Conservation (phyloP, 2,329 filamentous ascomycete genomes). For the Fusarium falciforme region DNA sequence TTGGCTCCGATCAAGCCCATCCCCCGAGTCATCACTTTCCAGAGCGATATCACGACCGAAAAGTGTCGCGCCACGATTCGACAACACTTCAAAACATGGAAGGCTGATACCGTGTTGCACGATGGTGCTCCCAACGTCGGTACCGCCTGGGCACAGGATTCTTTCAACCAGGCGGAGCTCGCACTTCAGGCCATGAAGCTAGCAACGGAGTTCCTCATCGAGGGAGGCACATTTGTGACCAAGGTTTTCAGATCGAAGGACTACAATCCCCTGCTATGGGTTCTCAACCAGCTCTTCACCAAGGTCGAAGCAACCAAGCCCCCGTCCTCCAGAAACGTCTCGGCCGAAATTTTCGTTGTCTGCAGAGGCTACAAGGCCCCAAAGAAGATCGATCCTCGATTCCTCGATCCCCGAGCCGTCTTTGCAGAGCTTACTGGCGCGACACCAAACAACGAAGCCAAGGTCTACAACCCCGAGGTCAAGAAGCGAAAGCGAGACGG, state of each 20-base stretch:
- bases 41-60: slow-evolving; percentile 97
- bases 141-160: slow-evolving; percentile 98
- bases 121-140: slow-evolving; percentile 98
- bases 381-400: slow-evolving; percentile 90
- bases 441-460: slow-evolving; percentile 94
- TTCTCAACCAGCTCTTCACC: slow-evolving; percentile 94
- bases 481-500: slow-evolving; percentile 98
- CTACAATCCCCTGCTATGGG: slow-evolving; percentile 95
- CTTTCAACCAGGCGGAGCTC: slow-evolving; percentile 96
- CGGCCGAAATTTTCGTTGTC: slow-evolving; percentile 98
- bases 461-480: slow-evolving; percentile 96
- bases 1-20: slow-evolving; percentile 96
- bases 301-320: slow-evolving; percentile 98
- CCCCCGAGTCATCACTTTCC: slow-evolving; percentile 92
- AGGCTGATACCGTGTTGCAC: slow-evolving; percentile 94
- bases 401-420: slow-evolving; percentile 88
- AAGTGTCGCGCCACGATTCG: slow-evolving; percentile 93
- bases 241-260: slow-evolving; percentile 98
- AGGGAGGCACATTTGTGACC: slow-evolving; percentile 93
- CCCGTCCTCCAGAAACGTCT: slow-evolving; percentile 94
- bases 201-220: slow-evolving; percentile 90
- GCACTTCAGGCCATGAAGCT: slow-evolving; percentile 91
- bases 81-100: slow-evolving; percentile 93
- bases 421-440: slow-evolving; percentile 91
- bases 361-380: slow-evolving; percentile 96